Conservation (phyloP, 1,284 basidiomycete genomes). For the Sphaerobolus stellatus region DNA sequence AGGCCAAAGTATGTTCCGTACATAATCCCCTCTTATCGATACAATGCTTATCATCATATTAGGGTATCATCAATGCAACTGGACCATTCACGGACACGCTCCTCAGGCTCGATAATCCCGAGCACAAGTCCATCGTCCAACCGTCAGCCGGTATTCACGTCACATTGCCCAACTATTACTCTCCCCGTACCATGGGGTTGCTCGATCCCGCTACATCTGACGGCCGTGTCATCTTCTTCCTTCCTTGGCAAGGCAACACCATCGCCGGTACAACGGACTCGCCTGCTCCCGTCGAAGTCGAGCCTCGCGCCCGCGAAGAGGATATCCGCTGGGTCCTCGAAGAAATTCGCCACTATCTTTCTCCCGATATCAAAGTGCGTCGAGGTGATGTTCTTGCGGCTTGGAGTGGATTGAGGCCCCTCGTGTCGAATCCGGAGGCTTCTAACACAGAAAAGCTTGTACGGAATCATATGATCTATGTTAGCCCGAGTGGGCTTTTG, state of each 20-base stretch:
- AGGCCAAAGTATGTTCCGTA: conserved; percentile 62
- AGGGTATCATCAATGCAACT: conserved; percentile 95
- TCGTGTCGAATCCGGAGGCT: conserved; percentile 77
- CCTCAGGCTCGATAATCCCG: conserved; percentile 82
- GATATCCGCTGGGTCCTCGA: conserved; percentile 97
- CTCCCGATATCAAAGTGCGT: conserved; percentile 90
- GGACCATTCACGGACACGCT: conserved; percentile 92
- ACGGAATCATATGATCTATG: conserved; percentile 92
- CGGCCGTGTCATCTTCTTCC: conserved; percentile 97
- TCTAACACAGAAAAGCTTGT: conserved; percentile 88
- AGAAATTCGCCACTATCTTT: conserved; percentile 87
- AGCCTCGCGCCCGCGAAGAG: conserved; percentile 87
- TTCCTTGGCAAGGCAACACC: conserved; percentile 97
- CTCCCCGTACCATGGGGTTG: conserved; percentile 92
- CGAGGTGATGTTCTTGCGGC: conserved; percentile 97
- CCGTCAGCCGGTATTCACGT: conserved; percentile 94
- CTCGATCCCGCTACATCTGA: conserved; percentile 95
- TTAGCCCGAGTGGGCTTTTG: conserved; percentile 78
- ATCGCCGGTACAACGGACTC: conserved; percentile 97
- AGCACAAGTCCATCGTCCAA: conserved; percentile 84
- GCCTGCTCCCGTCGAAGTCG: conserved; percentile 72
- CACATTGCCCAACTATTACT: conserved; percentile 96
- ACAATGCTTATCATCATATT: conserved; percentile 5
- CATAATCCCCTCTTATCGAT: background rate
- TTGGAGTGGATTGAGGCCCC: conserved; percentile 89